Conservation (phyloP, 148 eudicot species). For the Vaccinium vitisidaea region DNA sequence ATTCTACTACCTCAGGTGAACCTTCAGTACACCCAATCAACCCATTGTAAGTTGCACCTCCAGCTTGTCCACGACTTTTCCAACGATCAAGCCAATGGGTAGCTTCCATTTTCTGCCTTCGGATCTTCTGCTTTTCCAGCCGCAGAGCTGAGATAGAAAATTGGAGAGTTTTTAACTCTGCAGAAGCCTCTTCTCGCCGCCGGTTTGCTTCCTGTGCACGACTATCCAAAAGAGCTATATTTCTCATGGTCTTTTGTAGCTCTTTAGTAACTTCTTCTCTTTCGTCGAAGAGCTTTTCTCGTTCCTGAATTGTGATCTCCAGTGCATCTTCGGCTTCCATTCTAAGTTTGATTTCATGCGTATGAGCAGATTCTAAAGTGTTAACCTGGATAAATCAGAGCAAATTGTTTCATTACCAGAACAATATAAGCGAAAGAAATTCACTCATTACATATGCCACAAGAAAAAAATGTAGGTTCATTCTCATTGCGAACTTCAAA, state of each 20-base stretch:
- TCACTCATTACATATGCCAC: background rate
- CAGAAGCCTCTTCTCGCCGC: constrained; percentile 59
- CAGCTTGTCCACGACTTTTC: constrained; percentile 51
- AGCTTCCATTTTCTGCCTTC: constrained; percentile 60
- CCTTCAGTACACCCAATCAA: constrained; percentile 31
- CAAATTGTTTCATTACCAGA: background rate
- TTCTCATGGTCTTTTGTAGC: constrained; percentile 64
- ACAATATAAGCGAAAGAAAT: background rate
- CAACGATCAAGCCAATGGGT: constrained; percentile 71
- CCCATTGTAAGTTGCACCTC: constrained; percentile 27
- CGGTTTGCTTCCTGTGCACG: constrained; percentile 62
- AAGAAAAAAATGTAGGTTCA: background rate
- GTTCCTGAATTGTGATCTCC: constrained; percentile 44
- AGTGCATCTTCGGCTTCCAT: constrained; percentile 60
- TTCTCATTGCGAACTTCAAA: background rate
- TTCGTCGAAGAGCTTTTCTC: constrained; percentile 53
- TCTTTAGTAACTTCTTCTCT: constrained; percentile 42
- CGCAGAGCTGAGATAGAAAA: constrained; percentile 44
- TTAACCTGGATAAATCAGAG: constrained; percentile 44
- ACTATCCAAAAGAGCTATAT: constrained; percentile 60
- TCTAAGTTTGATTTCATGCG: constrained; percentile 45
- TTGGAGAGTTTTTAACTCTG: constrained; percentile 58
- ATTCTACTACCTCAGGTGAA: constrained; percentile 47
- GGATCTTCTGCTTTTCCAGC: constrained; percentile 61
- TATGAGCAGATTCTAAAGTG: constrained; percentile 45